Evolutionary conservation across 106 monocot genomes (phyloP).

Genomic region (Acorus calamus): DNA sequence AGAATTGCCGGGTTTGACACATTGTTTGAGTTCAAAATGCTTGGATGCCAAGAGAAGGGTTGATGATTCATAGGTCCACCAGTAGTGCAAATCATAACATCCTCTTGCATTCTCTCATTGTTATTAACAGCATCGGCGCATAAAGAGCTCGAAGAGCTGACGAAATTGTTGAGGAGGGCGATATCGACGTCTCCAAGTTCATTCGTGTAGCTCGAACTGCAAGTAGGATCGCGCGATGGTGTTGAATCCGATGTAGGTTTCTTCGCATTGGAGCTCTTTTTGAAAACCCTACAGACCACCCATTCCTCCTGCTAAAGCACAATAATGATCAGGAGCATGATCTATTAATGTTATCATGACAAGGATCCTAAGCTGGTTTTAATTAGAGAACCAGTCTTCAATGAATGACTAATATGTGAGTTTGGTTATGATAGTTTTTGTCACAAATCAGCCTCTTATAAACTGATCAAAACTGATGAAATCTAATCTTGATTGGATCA

Average conservation of each 20-base stretch:
- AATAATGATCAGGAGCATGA: not conserved
- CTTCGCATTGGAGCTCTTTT: constrained; percentile 34
- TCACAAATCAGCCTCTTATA: too few relatives aligned
- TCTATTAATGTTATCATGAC: too few relatives aligned
- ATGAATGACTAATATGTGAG: not conserved
- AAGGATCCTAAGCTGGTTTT: not conserved
- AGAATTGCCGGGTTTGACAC: constrained; percentile 7
- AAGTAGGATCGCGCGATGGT: constrained; percentile 17
- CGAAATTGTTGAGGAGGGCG: constrained; percentile 19
- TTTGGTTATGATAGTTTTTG: not conserved
- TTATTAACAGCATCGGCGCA: constrained; percentile 14
- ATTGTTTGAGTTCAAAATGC: constrained; percentile 3
- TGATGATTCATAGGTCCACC: constrained; percentile 9
- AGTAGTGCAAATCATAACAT: constrained; percentile 28
- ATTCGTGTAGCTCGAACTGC: constrained; percentile 14
- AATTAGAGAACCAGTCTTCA: not conserved
- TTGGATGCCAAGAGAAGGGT: constrained; percentile 13
- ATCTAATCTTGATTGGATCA: not conserved
- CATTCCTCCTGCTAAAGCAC: constrained; percentile 45
- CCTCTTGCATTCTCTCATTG: not conserved
- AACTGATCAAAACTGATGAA: not conserved
- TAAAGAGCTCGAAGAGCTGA: constrained; percentile 7
- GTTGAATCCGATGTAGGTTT: constrained; percentile 13
- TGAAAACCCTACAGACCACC: constrained; percentile 72
- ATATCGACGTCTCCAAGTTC: constrained; percentile 38